Percentiles rank a stretch among this genome's conserved stretches.
phyloP scores from a whole-genome alignment of 768 basidiomycete genomes.

The Leccinum boreale region DNA sequence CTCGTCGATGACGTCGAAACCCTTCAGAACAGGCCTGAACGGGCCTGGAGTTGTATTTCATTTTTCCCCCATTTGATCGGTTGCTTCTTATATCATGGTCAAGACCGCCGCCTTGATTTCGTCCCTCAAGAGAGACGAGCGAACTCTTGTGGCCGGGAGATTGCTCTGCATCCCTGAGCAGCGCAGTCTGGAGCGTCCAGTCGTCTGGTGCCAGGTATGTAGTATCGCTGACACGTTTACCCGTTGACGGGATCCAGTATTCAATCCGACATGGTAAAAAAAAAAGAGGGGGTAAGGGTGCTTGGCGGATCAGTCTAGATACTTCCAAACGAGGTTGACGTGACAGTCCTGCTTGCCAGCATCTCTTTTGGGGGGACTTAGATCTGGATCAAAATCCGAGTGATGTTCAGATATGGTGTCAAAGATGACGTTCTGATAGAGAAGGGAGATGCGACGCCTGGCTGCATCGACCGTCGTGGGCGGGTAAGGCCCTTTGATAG shows the following conservation, averaged over 20 bases:
- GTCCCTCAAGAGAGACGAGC: background rate
- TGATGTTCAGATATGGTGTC: constrained; percentile 39
- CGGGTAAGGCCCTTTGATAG: constrained; percentile 29
- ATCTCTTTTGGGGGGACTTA: background rate
- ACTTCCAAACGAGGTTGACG: too few species aligned
- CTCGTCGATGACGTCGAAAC: background rate
- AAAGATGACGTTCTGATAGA: constrained; percentile 75
- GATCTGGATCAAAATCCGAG: constrained; percentile 25
- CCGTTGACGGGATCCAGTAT: too few species aligned
- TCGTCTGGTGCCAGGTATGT: too few species aligned
- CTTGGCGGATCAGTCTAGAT: too few species aligned
- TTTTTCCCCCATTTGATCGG: background rate
- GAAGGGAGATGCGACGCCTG: constrained; percentile 61
- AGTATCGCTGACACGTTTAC: too few species aligned
- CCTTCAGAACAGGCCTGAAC: background rate
- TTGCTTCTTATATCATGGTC: background rate
- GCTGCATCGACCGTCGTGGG: constrained; percentile 61
- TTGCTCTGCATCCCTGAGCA: too few species aligned
- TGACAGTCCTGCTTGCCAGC: too few species aligned
- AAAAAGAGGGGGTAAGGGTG: too few species aligned
- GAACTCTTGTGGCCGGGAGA: background rate
- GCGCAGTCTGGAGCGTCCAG: too few species aligned
- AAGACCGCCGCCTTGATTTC: background rate
- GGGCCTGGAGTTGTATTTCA: background rate
- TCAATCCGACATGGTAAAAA: too few species aligned